phyloP scores from a whole-genome alignment of 2,329 filamentous ascomycete species.

The Scedosporium boydii region DNA sequence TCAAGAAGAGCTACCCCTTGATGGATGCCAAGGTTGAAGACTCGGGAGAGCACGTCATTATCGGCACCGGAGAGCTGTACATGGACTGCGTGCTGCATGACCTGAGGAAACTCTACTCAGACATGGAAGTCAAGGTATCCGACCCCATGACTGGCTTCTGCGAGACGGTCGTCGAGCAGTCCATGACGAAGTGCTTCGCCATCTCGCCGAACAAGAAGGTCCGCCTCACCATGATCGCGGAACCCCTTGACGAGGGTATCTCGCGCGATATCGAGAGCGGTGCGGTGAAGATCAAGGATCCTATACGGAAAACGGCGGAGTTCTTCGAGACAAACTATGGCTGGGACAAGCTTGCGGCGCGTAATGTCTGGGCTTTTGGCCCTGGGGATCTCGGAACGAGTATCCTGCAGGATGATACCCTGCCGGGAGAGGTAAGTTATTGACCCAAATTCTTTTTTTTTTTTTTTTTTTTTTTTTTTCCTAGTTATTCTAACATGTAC shows the following conservation, averaged over 20 bases:
- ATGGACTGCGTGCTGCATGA: conserved; percentile 99
- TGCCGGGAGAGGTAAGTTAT: conserved; percentile 66
- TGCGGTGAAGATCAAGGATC: conserved; percentile 83
- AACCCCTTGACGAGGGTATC: conserved; percentile 90
- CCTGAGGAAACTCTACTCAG: conserved; percentile 82
- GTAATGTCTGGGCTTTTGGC: conserved; percentile 98
- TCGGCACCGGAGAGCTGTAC: conserved; percentile 96
- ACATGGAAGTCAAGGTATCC: conserved; percentile 99
- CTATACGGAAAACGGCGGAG: conserved; percentile 84
- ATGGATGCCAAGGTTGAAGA: conserved; percentile 97
- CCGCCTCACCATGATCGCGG: conserved; percentile 96
- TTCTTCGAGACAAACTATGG: conserved; percentile 97
- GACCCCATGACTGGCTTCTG: conserved; percentile 96
- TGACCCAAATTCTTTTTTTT: conserved; percentile 4
- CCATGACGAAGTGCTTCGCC: conserved; percentile 94
- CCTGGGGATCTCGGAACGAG: conserved; percentile 93
- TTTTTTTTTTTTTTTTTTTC: conserved; percentile 5
- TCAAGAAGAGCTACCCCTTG: conserved; percentile 96
- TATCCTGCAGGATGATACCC: conserved; percentile 91
- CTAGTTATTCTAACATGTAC: conserved; percentile 10
- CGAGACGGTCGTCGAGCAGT: conserved; percentile 95
- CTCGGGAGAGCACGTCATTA: conserved; percentile 88
- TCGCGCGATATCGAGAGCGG: conserved; percentile 90
- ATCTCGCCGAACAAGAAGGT: conserved; percentile 99
- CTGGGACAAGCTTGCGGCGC: conserved; percentile 87